Evolutionary conservation across 805 yeast species (phyloP), one percentile per base, ranked within the genome.

Genomic region (Yarrowia hollandica): DNA sequence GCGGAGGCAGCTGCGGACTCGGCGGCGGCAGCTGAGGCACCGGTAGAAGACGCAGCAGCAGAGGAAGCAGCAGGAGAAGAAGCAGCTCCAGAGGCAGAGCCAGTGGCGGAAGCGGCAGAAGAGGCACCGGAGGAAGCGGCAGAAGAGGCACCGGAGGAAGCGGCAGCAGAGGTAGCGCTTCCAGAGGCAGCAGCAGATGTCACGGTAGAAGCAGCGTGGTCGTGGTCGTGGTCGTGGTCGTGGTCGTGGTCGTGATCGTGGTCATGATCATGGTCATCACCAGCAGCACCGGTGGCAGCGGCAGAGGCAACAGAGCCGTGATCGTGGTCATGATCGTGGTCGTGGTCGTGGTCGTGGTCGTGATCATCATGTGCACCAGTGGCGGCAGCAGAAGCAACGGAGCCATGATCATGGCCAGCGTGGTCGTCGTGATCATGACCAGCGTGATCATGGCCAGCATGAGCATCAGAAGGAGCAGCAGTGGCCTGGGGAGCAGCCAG

Each of bases 251-350:
- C 48, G 31, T 41, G 48, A n/a, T 41, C 48, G 31, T 41, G 54
- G 18, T 30, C 38, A 19, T 41, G 26, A 19, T n/a, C 30, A 21
- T 6, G 56, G 44, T 23, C 28, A 7, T 4, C 41, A 14, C 25
- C 42, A 16, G 58, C 10, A 55, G 38, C 61, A 28, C 30, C 41
- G 12, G 61, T 18, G 28, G 59, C 60, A 14, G 23, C 12, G 23
- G 30, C 35, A 50, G 60, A 37, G 18, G 23, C 60, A 22, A 25
- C 58, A 22, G 58, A 54, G 35, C 50, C 37, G 41, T 12, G 31
- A 25, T n/a, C 30, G 19, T 23, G 30, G 30, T 28, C 28, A 11
- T 41, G 21, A n/a, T 21, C 31, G 28, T 34, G 57, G 41, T 50
- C 23, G 23, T 23, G 39, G 31, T 41, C 50, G 19, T 22, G 30